Evolutionary conservation across 2,329 filamentous ascomycete genomes (phyloP).

Genomic region (Dryadomyces sulphureus): DNA sequence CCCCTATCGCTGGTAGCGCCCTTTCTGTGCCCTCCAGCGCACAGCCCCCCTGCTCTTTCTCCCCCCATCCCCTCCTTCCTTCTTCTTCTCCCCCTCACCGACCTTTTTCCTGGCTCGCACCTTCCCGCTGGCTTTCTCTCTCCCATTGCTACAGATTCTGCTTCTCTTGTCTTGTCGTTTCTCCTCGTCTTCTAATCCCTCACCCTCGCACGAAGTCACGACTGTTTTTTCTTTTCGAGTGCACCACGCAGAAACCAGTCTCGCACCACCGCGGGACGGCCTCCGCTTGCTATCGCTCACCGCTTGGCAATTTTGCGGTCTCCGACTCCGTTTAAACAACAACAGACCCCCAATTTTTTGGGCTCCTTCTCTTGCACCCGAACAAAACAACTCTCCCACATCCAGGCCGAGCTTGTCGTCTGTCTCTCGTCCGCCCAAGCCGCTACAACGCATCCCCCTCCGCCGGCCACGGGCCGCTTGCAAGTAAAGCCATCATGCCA

Average conservation of each 20-base stretch:
- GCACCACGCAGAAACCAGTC: background rate
- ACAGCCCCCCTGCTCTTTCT: background rate
- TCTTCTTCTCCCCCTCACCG: conserved; percentile 4
- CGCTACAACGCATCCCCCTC: background rate
- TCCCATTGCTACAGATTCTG: background rate
- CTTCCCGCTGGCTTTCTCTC: background rate
- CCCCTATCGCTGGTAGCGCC: conserved; percentile 11
- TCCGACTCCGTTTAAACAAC: background rate
- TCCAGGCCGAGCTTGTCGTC: background rate
- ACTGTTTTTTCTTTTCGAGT: no score
- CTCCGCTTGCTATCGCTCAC: background rate
- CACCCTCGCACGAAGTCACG: background rate
- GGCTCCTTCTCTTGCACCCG: background rate
- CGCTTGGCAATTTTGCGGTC: conserved; percentile 1
- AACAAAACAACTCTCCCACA: background rate
- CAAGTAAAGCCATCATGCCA: conserved; percentile 47
- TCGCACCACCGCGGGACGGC: background rate
- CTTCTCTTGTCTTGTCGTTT: background rate
- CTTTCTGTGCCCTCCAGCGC: conserved; percentile 8
- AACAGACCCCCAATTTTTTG: background rate
- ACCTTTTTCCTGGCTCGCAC: background rate
- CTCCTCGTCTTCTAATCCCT: background rate
- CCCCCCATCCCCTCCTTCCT: conserved; percentile 11
- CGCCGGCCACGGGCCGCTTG: conserved; percentile 14
- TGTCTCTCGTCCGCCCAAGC: background rate